Evolutionary conservation across 202 grass and related monocot genomes (phyloP), one percentile per base, ranked within the genome.

Genomic region (Schoenoplectus tabernaemontani): DNA sequence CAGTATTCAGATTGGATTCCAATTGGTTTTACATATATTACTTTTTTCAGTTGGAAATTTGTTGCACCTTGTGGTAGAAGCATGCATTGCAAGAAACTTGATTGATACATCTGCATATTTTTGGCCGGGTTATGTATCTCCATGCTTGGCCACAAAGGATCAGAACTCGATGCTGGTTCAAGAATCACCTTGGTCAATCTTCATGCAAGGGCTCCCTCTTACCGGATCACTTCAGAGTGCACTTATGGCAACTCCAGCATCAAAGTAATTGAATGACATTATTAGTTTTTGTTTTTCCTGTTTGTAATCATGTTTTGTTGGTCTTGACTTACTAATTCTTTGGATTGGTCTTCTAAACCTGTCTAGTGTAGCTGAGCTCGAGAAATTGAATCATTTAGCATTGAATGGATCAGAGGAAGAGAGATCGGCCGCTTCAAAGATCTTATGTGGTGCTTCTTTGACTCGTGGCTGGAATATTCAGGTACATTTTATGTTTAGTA

Each of bases 21-120:
- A 64, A 50, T 51, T 80, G 22, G 36, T 53, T 79, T 62, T 48
- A 39, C 12, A 65, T 65, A 64, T 62, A 64, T 78, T 65, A 7
- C 64, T 86, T 84, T 76, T 71, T 78, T 37, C 88, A 98, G 96
- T 85, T 77, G 96, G 91, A 24, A 98, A 89, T 73, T 92, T 98
- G 91, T 84, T 98, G 54, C 91, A 98, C 81, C 91, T 98, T 86
- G 87, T 98, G 83, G 82, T 98, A 67, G 96, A 98, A 86, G 96
- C 91, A 61, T 98, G 96, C 71, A 98, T 98, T 62, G 93, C 96
- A 6, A 92, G 96, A 84, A 87, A 91, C 37, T 86, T 98, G 86
- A 86, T 98, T 0, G 96, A 98, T 83, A 92, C 96, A 76, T 89
- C 91, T 83, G 88, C 86, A 86, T 98, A 95, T 80, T 86, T 95